Conservation (phyloP, 805 yeast species). For the Maudiozyma turicensis region DNA sequence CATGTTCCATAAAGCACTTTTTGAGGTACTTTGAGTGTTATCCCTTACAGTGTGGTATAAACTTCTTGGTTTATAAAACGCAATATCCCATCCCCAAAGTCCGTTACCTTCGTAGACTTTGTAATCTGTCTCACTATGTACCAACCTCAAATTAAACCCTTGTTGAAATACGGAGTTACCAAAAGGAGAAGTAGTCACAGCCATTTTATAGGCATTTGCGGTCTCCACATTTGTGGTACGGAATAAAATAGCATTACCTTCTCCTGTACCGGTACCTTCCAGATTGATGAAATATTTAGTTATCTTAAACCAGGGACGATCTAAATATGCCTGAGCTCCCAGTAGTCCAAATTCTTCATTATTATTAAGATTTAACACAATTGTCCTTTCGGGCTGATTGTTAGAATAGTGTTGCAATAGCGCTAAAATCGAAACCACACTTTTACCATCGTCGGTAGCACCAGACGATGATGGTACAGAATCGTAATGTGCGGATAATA, state of each 20-base stretch:
- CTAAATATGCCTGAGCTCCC: constrained; percentile 67
- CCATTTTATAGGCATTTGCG: constrained; percentile 43
- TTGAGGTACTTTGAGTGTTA: constrained; percentile 51
- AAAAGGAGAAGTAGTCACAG: constrained; percentile 53
- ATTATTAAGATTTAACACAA: constrained; percentile 79
- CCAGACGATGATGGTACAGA: constrained; percentile 83
- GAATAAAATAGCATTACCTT: constrained; percentile 67
- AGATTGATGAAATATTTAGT: constrained; percentile 64
- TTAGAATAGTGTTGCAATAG: constrained; percentile 42
- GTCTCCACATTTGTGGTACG: constrained; percentile 75
- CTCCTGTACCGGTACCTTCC: constrained; percentile 89
- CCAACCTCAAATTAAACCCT: constrained; percentile 65
- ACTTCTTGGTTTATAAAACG: constrained; percentile 78
- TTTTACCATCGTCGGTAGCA: constrained; percentile 88
- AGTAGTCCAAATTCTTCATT: constrained; percentile 81
- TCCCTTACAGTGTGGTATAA: constrained; percentile 76
- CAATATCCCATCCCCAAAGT: constrained; percentile 78
- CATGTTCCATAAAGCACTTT: constrained; percentile 79
- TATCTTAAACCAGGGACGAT: constrained; percentile 60
- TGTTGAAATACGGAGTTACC: constrained; percentile 76
- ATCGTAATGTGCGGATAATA: constrained; percentile 81
- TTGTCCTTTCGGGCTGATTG: constrained; percentile 55
- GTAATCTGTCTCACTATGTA: constrained; percentile 80
- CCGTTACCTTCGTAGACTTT: constrained; percentile 59
- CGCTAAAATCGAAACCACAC: constrained; percentile 72